These are phyloP conservation scores for Xylaria curta DNA, from an alignment of 495 filamentous ascomycete species.

Conservation along the genomic window DNA sequence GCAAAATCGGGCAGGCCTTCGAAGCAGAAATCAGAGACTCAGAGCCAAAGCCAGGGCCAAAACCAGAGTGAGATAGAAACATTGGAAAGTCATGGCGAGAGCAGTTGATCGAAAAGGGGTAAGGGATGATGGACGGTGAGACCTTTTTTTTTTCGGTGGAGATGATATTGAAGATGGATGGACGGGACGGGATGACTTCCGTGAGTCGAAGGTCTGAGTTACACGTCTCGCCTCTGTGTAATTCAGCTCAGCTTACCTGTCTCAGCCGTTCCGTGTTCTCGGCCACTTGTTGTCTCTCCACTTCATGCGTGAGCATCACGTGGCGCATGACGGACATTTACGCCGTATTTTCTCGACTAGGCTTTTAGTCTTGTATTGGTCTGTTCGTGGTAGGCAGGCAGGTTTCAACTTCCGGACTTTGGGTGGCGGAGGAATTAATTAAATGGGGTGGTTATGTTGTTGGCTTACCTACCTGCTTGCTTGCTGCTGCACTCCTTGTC, in stretches of 20 bases:
- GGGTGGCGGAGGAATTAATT: not conserved
- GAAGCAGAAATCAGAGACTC: too few relatives aligned
- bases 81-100: too few relatives aligned
- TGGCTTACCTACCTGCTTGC: not conserved
- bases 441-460: not conserved
- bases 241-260: conserved; percentile 13
- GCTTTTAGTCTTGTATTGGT: not conserved
- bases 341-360: not conserved
- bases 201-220: not conserved
- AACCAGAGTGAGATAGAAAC: too few relatives aligned
- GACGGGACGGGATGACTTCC: too few relatives aligned
- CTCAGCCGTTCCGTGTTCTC: not conserved
- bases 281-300: not conserved
- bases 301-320: not conserved
- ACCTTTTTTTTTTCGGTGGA: too few relatives aligned
- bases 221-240: not conserved
- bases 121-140: too few relatives aligned
- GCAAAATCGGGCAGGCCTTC: too few relatives aligned
- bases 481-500: not conserved
- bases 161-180: too few relatives aligned
- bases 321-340: not conserved
- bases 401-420: not conserved
- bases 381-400: not conserved
- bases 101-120: too few relatives aligned
- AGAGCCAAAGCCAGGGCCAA: too few relatives aligned